Evolutionary conservation across 2,329 filamentous ascomycete species (phyloP).

Genomic region (Echinosphaeria canescens): DNA sequence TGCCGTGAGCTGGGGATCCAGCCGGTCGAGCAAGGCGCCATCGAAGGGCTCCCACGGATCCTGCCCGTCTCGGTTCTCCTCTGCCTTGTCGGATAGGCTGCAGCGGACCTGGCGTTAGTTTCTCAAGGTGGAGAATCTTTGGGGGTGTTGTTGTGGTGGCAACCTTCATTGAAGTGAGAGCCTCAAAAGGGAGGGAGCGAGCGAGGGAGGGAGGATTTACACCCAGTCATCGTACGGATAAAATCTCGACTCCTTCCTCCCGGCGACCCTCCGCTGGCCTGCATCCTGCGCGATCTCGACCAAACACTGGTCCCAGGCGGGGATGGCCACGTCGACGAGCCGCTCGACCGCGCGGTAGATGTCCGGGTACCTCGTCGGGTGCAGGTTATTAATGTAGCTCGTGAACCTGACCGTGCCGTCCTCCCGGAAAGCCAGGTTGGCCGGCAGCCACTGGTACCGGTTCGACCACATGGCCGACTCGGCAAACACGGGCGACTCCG

Average conservation of each 20-base stretch:
- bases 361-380: conserved; percentile 11
- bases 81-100: too few species aligned
- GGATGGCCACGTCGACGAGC: conserved; percentile 13
- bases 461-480: conserved; percentile 9
- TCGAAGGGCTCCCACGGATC: too few species aligned
- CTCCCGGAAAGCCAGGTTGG: conserved; percentile 12
- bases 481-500: neutral
- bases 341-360: conserved; percentile 14
- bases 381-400: conserved; percentile 23
- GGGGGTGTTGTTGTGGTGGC: too few species aligned
- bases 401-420: conserved; percentile 12
- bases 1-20: too few species aligned
- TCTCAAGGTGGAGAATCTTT: too few species aligned
- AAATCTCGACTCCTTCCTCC: conserved; percentile 1
- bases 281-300: neutral
- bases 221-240: too few species aligned
- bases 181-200: too few species aligned
- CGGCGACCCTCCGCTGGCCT: neutral
- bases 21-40: too few species aligned
- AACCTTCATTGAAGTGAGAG: too few species aligned
- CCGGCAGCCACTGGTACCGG: conserved; percentile 13
- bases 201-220: too few species aligned
- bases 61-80: too few species aligned
- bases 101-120: too few species aligned
- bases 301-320: conserved; percentile 16